Base-by-base conservation (phyloP, 495 filamentous ascomycete genomes). In the Letharia columbiana region DNA sequence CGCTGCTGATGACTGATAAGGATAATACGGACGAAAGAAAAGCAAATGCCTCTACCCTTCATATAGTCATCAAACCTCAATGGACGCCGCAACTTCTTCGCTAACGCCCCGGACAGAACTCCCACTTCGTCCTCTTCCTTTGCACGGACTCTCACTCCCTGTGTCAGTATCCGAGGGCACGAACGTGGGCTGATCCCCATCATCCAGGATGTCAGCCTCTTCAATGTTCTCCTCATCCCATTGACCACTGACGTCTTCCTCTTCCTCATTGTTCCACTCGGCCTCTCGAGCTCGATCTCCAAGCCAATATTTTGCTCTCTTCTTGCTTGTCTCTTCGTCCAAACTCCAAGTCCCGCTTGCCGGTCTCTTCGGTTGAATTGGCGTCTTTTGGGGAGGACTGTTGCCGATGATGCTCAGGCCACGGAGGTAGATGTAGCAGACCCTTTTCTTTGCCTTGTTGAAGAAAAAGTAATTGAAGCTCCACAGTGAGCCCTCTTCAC, bases 381-480 rank as follows among this genome's bases (percentile, higher is more conserved):
- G 62, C 76, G 64, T 68, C 76, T 77, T 69, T 77, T 80, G 59
- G 12, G 61, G 44, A 66, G 87, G 79, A 73, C 83, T 82, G 69
- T 91, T 89, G 66, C 86, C 88, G 65, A 96, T 82, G 12, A 93
- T 88, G 11, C 90, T 91, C 20, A 96, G 81, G 13, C 90, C 92
- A 61, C 91, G 85, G 42, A 97, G 80, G 72, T 96, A 94, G 42
- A 98, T 77, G 74, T 98, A 98, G 71, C 90, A 93, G 31, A 98
- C 92, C n/a, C 94, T 84, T 79, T 98, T 98, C 71, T 85, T 83
- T 31, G 84, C 78, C 69, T 92, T 96, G 80, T 94, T 96, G 83
- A 96, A 98, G 76, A 98, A 96, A 80, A 98, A 96, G 75, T 95
- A 96, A 74, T 97, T 90, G 65, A 91, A 79, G 68, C 90, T 92